These are phyloP conservation scores for Aphanomyces invadans DNA, from an alignment of 352 stramenopile genomes.

Conservation along the genomic window DNA sequence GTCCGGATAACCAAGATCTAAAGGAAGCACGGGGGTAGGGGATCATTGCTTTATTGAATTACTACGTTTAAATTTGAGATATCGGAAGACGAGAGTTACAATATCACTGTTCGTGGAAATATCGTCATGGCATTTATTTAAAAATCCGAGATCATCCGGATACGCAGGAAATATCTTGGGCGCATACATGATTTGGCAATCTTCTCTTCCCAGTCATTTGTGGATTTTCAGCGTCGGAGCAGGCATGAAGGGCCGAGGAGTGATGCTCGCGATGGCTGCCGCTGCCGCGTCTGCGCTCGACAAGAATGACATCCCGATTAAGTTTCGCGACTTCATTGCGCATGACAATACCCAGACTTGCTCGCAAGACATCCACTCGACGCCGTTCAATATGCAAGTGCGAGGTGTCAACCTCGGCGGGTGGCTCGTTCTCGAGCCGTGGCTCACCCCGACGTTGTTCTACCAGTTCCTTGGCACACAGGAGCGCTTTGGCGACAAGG, in stretches of 20 bases:
- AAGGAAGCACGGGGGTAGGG: background rate
- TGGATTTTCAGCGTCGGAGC: slow-evolving; percentile 15
- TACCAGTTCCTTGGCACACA: slow-evolving; percentile 91
- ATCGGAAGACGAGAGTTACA: no score
- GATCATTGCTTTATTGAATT: background rate
- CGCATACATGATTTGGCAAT: background rate
- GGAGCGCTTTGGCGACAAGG: slow-evolving; percentile 58
- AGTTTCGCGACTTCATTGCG: slow-evolving; percentile 46
- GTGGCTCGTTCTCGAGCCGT: slow-evolving; percentile 94
- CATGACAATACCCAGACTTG: slow-evolving; percentile 59
- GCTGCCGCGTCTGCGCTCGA: background rate
- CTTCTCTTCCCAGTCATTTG: slow-evolving; percentile 17
- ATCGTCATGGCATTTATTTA: no score
- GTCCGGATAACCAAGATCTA: background rate
- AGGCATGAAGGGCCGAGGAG: slow-evolving; percentile 11
- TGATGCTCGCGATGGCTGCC: background rate
- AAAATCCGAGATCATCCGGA: slow-evolving; percentile 23
- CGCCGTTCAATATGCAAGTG: slow-evolving; percentile 75
- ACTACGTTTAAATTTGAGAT: background rate
- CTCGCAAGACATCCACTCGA: slow-evolving; percentile 54
- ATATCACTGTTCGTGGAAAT: no score
- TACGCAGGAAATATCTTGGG: background rate
- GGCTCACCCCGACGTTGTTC: slow-evolving; percentile 93
- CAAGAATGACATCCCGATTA: background rate
- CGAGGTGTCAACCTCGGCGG: slow-evolving; percentile 90